Evolutionary conservation across 129 eudicot genomes (phyloP).

Genomic region (Smallanthus sonchifolius): DNA sequence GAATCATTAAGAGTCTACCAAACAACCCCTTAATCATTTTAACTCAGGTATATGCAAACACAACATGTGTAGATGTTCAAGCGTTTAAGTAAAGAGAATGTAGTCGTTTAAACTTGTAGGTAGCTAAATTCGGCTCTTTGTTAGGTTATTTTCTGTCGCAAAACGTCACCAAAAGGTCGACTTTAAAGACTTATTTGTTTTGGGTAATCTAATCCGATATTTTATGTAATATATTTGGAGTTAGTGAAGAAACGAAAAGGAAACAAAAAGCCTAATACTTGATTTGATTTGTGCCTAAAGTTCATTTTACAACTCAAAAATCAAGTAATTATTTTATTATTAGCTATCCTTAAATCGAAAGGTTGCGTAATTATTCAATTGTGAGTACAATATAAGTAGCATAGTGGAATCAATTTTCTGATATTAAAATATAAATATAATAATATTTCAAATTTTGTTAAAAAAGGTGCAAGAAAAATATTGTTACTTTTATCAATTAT

Average conservation of each 20-base stretch:
- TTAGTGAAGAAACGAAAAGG: not conserved
- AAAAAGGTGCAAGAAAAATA: not conserved
- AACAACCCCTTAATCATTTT: no score
- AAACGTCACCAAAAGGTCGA: slow-evolving; percentile 6
- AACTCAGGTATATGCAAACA: not conserved
- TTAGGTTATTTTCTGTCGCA: not conserved
- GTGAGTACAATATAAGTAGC: not conserved
- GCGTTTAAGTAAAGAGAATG: no score
- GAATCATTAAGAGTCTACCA: no score
- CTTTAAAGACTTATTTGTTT: not conserved
- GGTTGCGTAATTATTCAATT: not conserved
- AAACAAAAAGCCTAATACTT: not conserved
- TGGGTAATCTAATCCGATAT: not conserved
- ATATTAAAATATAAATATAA: not conserved
- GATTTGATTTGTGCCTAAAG: no score
- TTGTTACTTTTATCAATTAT: no score
- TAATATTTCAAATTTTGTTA: not conserved
- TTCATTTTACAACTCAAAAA: no score
- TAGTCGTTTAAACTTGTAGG: no score
- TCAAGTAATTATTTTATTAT: not conserved
- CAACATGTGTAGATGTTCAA: not conserved
- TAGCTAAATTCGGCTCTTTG: no score
- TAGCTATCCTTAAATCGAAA: no score
- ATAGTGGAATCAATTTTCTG: not conserved
- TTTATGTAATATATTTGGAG: not conserved